A percentile compares a stretch with the other conserved stretches of the same genome.
These are phyloP conservation scores for Amanita pallidorosea DNA, from an alignment of 768 basidiomycete genomes.

Conservation along the genomic window DNA sequence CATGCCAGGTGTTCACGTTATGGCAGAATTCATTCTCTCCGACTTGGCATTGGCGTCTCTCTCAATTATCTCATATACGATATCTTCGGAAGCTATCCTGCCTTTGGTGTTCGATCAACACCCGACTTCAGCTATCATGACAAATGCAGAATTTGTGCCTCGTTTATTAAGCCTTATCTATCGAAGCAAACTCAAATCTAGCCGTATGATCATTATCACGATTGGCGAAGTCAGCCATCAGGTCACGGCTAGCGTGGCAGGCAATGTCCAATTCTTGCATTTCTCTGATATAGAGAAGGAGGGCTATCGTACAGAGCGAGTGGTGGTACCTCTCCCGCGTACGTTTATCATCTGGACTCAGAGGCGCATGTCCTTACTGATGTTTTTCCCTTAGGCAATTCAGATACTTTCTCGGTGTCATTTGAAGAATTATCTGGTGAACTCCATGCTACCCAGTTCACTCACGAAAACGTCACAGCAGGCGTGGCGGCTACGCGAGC, in stretches of 20 bases:
- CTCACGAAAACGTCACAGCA: constrained; percentile 80
- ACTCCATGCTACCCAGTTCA: constrained; percentile 54
- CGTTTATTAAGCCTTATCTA: constrained; percentile 64
- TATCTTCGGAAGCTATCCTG: constrained; percentile 51
- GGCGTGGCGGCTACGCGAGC: constrained; percentile 75
- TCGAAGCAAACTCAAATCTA: constrained; percentile 36
- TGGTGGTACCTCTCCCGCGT: constrained; percentile 42
- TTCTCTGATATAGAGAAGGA: constrained; percentile 68
- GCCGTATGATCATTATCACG: constrained; percentile 53
- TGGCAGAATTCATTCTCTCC: constrained; percentile 62
- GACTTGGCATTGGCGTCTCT: constrained; percentile 71
- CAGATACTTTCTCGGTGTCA: constrained; percentile 57
- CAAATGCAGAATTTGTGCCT: constrained; percentile 54
- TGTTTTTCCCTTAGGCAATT: constrained; percentile 28
- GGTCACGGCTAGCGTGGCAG: constrained; percentile 33
- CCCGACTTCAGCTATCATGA: constrained; percentile 65
- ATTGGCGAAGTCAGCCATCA: constrained; percentile 52
- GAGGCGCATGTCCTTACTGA: background rate
- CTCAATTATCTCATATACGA: constrained; percentile 58
- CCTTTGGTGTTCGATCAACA: constrained; percentile 53
- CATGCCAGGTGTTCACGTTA: background rate
- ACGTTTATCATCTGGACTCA: constrained; percentile 13
- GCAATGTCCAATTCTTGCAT: constrained; percentile 43
- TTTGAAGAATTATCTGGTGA: constrained; percentile 43
- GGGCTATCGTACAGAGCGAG: constrained; percentile 40